Evolutionary conservation across 306 rosid genomes (phyloP).

Genomic region (Quercus ilex): DNA sequence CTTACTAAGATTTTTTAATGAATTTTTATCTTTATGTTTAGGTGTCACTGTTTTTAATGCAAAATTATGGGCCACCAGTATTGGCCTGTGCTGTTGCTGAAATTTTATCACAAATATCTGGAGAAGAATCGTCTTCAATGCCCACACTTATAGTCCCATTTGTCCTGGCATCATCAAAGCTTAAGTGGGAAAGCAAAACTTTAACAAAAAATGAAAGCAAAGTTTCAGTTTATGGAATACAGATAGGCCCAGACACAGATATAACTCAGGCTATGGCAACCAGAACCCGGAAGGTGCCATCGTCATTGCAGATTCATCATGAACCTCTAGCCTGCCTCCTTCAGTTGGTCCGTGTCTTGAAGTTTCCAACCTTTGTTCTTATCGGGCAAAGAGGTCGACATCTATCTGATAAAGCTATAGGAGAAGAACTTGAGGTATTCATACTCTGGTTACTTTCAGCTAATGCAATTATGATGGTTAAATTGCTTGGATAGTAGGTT

Average conservation of each 20-base stretch:
- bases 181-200: slow-evolving; percentile 49
- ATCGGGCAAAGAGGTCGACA: slow-evolving; percentile 44
- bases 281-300: slow-evolving; percentile 49
- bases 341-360: slow-evolving; percentile 54
- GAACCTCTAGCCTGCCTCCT: slow-evolving; percentile 67
- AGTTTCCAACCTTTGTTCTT: slow-evolving; percentile 57
- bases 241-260: slow-evolving; percentile 56
- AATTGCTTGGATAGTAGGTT: not conserved
- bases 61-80: slow-evolving; percentile 62
- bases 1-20: not conserved
- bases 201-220: slow-evolving; percentile 21
- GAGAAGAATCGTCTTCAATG: slow-evolving; percentile 29
- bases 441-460: slow-evolving; percentile 7
- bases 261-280: slow-evolving; percentile 31
- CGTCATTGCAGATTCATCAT: slow-evolving; percentile 48
- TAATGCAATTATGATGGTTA: not conserved
- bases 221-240: slow-evolving; percentile 42
- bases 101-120: slow-evolving; percentile 48
- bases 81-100: slow-evolving; percentile 73
- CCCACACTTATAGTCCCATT: slow-evolving; percentile 64
- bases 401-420: slow-evolving; percentile 33
- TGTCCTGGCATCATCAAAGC: slow-evolving; percentile 51
- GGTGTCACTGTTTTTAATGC: slow-evolving; percentile 67
- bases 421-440: slow-evolving; percentile 53
- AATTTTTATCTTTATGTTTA: slow-evolving; percentile 15